A percentile compares a stretch with the other conserved stretches of the same genome.
Conservation (phyloP, 2,329 filamentous ascomycete genomes). For the Thelonectria rubi region DNA sequence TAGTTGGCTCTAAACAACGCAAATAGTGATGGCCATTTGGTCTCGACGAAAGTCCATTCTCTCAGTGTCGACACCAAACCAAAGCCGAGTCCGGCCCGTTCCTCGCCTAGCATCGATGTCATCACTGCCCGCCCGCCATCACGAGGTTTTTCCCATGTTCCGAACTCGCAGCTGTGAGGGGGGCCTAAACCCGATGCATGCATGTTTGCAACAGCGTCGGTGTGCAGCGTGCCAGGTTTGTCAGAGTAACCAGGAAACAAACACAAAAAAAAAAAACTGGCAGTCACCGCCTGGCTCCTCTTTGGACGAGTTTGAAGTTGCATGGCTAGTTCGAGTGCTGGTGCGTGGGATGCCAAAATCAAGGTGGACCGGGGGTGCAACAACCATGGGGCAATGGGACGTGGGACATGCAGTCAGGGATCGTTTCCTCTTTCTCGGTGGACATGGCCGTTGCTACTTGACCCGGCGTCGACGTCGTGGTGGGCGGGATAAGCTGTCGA, state of each 20-base stretch:
- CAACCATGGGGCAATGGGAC: constrained; percentile 12
- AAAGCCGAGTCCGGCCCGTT: no score
- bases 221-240: constrained; percentile 5
- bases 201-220: no score
- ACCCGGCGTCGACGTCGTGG: no score
- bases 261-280: constrained; percentile 5
- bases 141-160: no score
- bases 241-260: not conserved
- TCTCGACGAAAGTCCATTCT: no score
- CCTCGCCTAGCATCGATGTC: not conserved
- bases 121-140: no score
- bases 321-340: constrained; percentile 15
- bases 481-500: not conserved
- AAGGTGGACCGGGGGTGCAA: constrained; percentile 22
- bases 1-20: no score
- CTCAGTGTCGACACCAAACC: no score
- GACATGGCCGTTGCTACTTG: not conserved
- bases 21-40: no score
- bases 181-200: no score
- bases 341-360: constrained; percentile 12
- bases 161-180: no score
- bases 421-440: constrained; percentile 8
- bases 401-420: constrained; percentile 14
- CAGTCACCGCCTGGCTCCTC: constrained; percentile 23
- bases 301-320: constrained; percentile 8